Base-by-base conservation (phyloP, 2,329 filamentous ascomycete species). In the Fusarium sp. region DNA sequence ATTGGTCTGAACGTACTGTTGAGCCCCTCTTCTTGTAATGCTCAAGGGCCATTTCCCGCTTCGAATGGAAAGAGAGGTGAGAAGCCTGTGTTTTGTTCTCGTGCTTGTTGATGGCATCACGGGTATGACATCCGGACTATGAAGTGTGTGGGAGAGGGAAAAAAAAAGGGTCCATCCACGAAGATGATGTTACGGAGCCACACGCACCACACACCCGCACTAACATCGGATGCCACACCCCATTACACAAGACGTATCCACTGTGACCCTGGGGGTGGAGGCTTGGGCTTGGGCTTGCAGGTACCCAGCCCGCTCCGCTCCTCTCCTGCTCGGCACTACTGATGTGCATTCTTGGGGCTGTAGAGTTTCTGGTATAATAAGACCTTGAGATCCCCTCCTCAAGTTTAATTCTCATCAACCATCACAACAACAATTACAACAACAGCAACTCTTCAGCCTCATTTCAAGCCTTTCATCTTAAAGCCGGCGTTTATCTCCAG, bases 111-210 rank as follows among this genome's bases (percentile, higher is more conserved):
- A 62, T 49, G 42, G 31, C 42, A 52, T 69, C 37, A 58, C 39
- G 52, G 66, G 66, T 54, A 49, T 54, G 55, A 63, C 57, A 63
- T 33, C 52, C 29, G 41, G 31, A 23, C 28, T n/a, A 10, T 39
- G 16, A 42, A 23, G 28, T 29, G n/a, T 20, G 31, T 3, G 48
- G 29, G 46, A 23, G 20, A 33, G 31, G 33, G 28, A n/a, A 31
- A 39, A 69, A 70, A 61, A 44, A 70, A 70, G 68, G 68, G 68
- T 69, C 68, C 68, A 69, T 71, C 68, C 64, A 70, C 33, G 60
- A 69, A 41, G 38, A 65, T 65, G 68, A 63, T 48, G 46, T 41
- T 37, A 44, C 8, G n/a, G 38, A 37, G 41, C 62, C 57, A 70
- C 67, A 49, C 63, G 48, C 67, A 62, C 57, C 21, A 26, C 18